Conservation (phyloP, 495 filamentous ascomycete species). For the Penicillium paradoxum region DNA sequence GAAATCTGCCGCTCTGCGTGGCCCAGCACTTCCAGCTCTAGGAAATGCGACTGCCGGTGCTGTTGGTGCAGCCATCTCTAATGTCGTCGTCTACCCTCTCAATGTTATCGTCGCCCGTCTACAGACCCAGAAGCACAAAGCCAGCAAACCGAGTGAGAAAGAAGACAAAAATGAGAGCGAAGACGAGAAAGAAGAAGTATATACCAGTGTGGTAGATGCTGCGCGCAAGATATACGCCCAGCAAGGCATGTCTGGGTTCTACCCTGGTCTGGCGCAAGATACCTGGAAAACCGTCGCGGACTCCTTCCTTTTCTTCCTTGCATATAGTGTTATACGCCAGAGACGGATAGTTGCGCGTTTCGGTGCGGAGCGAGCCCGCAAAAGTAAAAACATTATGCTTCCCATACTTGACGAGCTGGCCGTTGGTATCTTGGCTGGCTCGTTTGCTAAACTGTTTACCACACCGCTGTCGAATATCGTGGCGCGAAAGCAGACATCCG, state of each 20-base stretch:
- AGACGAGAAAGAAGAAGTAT: conserved; percentile 46
- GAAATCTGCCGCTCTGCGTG: conserved; percentile 34
- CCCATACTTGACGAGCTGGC: conserved; percentile 67
- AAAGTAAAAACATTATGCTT: conserved; percentile 46
- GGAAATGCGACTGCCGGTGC: conserved; percentile 83
- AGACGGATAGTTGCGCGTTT: conserved; percentile 48
- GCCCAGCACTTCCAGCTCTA: conserved; percentile 69
- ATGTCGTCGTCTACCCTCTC: conserved; percentile 74
- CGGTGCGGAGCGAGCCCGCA: conserved; percentile 28
- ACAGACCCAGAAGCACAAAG: conserved; percentile 68
- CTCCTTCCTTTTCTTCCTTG: conserved; percentile 79
- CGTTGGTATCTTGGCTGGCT: conserved; percentile 72
- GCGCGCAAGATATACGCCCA: conserved; percentile 64
- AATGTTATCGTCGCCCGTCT: conserved; percentile 80
- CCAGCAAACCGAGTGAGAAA: conserved; percentile 5
- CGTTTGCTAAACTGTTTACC: conserved; percentile 71
- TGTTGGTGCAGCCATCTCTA: conserved; percentile 73
- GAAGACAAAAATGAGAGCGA: conserved; percentile 31
- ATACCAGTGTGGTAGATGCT: conserved; percentile 61
- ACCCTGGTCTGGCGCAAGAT: conserved; percentile 68
- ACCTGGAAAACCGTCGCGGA: conserved; percentile 68
- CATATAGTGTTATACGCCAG: conserved; percentile 67
- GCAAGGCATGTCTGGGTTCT: conserved; percentile 68
- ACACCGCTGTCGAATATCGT: conserved; percentile 82
- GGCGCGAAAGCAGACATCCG: conserved; percentile 70